Base-by-base conservation (phyloP, 177 flowering plant genomes). In the Vitis hybrid region DNA sequence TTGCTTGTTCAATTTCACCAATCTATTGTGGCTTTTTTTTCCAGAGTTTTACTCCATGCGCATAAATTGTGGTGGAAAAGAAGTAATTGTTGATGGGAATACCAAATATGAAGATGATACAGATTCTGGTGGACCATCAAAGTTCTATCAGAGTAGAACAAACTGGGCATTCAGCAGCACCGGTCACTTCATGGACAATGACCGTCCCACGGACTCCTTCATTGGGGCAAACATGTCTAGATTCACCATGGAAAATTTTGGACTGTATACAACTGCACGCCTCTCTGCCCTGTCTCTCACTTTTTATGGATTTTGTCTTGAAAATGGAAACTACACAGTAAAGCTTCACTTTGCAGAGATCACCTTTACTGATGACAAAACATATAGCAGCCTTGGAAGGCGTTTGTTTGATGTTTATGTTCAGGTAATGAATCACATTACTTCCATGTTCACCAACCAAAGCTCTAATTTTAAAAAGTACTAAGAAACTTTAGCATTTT, bases 61-160 rank as follows among this genome's bases (percentile, higher is more conserved):
- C 63, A 81, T 83, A 26, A 81, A 83, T 61, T 81, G 82, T 51
- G 86, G 86, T 0, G 86, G 86, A 45, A 22, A 31, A 13, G 20
- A 51, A 54, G 74, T 63, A 19, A 64, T 12, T 10, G 52, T 58
- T 12, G 18, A 57, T 52, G 76, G 71, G 8, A 66, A 52, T 12
- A 52, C 29, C 45, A 62, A 2, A 51, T 69, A 48, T 59, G 66
- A 52, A 2, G 59, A 15, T 13, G 66, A 69, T 10, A 3, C 50
- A 26, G 14, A 20, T 14, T 2, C 13, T 10, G 52, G 12, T 7
- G 70, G 48, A 11, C 15, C 65, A 11, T 56, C 74, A 52, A 45
- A 8, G 0, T 72, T 74, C 65, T 10, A 13, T 31, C 3, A 16
- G 20, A 53, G 68, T 31, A 3, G 19, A 34, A 15, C 59, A 5